These are phyloP conservation scores for Pseudogymnoascus sp. DNA, from an alignment of 2,329 filamentous ascomycete genomes.

Conservation along the genomic window DNA sequence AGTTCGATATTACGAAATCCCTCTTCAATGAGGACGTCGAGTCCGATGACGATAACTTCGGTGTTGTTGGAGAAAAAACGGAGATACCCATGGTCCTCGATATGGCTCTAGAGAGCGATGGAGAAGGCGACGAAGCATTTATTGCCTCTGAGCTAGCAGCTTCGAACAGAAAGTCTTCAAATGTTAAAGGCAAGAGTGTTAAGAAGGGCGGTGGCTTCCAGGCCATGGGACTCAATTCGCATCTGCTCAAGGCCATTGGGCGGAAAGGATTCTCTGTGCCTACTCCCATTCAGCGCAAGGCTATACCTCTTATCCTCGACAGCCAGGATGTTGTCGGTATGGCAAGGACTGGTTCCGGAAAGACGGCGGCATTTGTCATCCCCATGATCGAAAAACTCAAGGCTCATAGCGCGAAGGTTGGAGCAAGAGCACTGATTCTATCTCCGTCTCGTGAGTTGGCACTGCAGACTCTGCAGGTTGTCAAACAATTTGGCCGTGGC, in stretches of 20 bases:
- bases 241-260: constrained; percentile 81
- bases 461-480: constrained; percentile 88
- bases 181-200: constrained; percentile 72
- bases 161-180: constrained; percentile 75
- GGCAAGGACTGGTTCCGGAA: constrained; percentile 97
- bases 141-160: constrained; percentile 83
- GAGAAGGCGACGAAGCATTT: constrained; percentile 74
- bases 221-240: constrained; percentile 79
- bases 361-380: constrained; percentile 96
- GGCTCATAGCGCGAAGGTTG: constrained; percentile 76
- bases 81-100: constrained; percentile 42
- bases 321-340: constrained; percentile 96
- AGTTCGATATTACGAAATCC: constrained; percentile 79
- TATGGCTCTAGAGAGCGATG: constrained; percentile 42
- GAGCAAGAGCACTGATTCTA: constrained; percentile 76
- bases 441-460: constrained; percentile 92
- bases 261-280: constrained; percentile 93
- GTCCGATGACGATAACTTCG: constrained; percentile 35
- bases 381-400: constrained; percentile 95
- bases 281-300: constrained; percentile 94
- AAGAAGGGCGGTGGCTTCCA: constrained; percentile 98
- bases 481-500: constrained; percentile 85
- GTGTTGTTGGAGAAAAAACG: constrained; percentile 22
- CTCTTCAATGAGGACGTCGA: constrained; percentile 58
- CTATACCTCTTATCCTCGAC: constrained; percentile 84